phyloP scores from a whole-genome alignment of 108 stramenopile genomes.

The Ochromonas danica region DNA sequence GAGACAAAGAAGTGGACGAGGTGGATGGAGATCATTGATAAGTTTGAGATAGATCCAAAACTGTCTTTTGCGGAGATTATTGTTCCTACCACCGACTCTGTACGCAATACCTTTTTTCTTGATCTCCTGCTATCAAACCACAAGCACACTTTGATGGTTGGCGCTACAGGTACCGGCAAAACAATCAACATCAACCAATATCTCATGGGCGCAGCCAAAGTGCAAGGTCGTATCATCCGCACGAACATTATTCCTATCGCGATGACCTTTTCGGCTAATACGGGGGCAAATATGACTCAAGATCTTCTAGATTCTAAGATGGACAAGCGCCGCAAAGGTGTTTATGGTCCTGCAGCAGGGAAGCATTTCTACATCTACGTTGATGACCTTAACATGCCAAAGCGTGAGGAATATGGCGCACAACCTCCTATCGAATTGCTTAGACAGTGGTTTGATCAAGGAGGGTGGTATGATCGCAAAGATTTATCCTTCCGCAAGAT shows the following conservation, averaged over 20 bases:
- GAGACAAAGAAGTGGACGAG: constrained; percentile 42
- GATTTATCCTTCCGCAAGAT: constrained; percentile 63
- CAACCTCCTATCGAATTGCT: constrained; percentile 70
- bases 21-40: constrained; percentile 60
- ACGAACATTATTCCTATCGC: constrained; percentile 50
- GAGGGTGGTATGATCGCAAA: constrained; percentile 67
- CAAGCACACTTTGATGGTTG: constrained; percentile 63
- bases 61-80: constrained; percentile 55
- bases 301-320: constrained; percentile 65
- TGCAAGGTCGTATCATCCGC: constrained; percentile 8
- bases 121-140: constrained; percentile 55
- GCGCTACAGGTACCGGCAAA: constrained; percentile 68
- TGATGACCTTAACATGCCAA: constrained; percentile 72
- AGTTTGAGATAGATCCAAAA: constrained; percentile 50
- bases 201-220: constrained; percentile 50
- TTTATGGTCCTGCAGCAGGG: constrained; percentile 64
- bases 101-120: constrained; percentile 61
- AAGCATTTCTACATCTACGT: constrained; percentile 62
- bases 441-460: constrained; percentile 69
- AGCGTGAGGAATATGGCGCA: constrained; percentile 58
- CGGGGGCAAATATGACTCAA: constrained; percentile 65
- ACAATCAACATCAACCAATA: constrained; percentile 66
- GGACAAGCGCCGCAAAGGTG: constrained; percentile 66
- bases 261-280: constrained; percentile 66
- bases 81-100: constrained; percentile 64